Evolutionary conservation across 768 basidiomycete genomes (phyloP), one percentile per base, ranked within the genome.

Genomic region (Trichaptum fuscoviolaceum): DNA sequence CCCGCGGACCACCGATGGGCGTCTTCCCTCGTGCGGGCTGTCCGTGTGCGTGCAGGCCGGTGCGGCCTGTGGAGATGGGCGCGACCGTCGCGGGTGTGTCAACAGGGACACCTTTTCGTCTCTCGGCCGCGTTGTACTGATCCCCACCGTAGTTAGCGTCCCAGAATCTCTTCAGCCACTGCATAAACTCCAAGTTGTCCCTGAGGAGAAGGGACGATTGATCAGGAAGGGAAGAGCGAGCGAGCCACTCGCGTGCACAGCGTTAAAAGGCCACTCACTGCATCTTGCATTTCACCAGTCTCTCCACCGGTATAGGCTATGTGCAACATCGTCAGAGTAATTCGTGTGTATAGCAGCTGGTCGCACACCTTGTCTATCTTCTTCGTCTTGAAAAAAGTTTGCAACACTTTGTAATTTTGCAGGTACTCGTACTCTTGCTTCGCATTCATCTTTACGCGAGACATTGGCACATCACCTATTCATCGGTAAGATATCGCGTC

Each of bases 121-220:
- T 87, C 8, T 81, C 92, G 0, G 89, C 87, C 0, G 97, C 81
- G 74, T 98, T 95, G 73, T 99, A 99, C 7, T 82, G 86, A 66
- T 91, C 87, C 2, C 95, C 96, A 20, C 88, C 87, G 75, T 88
- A 95, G 81, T 96, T 94, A 27, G 85, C 78, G 72, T 99, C 95
- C 96, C 97, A 99, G 78, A 90, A 98, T 25, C 91, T 90, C 75
- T 95, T 95, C 73, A 93, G 84, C 96, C 96, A 99, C 78, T 99
- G 97, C 66, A 96, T 77, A 81, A 99, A 99, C 74, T 99, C 97
- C 71, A 99, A 89, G 77, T 99, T 99, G 78, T 99, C 97, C 78
- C 92, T 93, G 72, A 36, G 62, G 27, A 63, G 62, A 25, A 27
- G 66, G 64, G 58, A 20, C 26, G 59, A 58, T 30, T 34, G 35